Evolutionary conservation across 2,329 filamentous ascomycete genomes (phyloP), one percentile per base, ranked within the genome.

Genomic region (Colletotrichum aenigma): DNA sequence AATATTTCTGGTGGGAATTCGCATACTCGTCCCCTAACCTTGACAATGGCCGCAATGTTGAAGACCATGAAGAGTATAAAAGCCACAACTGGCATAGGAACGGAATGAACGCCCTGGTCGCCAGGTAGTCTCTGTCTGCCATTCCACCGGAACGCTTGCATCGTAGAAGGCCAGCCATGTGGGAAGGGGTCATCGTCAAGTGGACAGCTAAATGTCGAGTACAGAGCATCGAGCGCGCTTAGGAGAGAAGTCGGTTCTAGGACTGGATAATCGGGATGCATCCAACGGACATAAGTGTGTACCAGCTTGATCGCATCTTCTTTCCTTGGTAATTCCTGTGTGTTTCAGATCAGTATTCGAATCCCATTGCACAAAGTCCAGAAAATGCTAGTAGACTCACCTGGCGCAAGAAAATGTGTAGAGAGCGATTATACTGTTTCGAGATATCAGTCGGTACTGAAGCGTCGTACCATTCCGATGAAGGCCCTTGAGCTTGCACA

Each of bases 11-110:
- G 84, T 0, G 83, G 80, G 32, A 81, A 81, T n/a, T 84, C 81
- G 66, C 83, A 86, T 16, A 79, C 79, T 9, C 82, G 80, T 12
- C 80, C 81, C 21, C 83, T 79, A 0, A 81, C 82, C n/a, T 83
- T 78, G 2, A 85, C 76, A 7, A 82, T 83, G 7, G 84, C 81
- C 3, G 81, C 81, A 16, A 85, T 78, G 21, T 82, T 84, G 55
- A 86, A 82, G 0, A 81, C 80, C 80, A 85, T 82, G 62, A 85
- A 84, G 0, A 85, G 55, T 30, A 84, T 82, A 24, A 84, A 84
- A 0, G 80, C 79, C 34, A 81, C 78, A 2, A 77, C 79, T 2
- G 80, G 78, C 68, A 83, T 78, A 1, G 79, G 65, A 10, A 77
- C 56, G 12, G 66, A 15, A 13, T 76, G 65, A 4, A 64, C 26